Conservation (phyloP, 2,329 filamentous ascomycete species). For the Ophiostoma montium region DNA sequence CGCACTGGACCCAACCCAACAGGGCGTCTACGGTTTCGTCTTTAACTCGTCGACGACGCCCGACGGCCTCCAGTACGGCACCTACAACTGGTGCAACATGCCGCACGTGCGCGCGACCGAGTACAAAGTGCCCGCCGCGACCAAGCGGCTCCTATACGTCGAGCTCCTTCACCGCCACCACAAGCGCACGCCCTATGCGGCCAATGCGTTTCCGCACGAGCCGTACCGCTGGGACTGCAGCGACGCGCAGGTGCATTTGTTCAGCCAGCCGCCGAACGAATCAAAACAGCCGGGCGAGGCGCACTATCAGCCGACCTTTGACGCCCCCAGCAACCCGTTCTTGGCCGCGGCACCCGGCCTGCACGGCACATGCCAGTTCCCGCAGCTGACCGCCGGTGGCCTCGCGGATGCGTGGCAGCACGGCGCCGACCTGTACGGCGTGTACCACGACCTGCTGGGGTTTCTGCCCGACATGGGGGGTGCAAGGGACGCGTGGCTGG, state of each 20-base stretch:
- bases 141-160: slow-evolving; percentile 59
- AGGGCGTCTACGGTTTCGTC: slow-evolving; percentile 57
- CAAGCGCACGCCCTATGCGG: slow-evolving; percentile 68
- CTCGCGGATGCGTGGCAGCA: slow-evolving; percentile 64
- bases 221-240: slow-evolving; percentile 59
- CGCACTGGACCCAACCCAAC: slow-evolving; percentile 5
- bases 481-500: slow-evolving; percentile 22
- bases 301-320: slow-evolving; percentile 51
- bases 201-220: slow-evolving; percentile 64
- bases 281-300: slow-evolving; percentile 21
- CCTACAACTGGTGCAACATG: slow-evolving; percentile 81
- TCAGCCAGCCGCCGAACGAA: slow-evolving; percentile 40
- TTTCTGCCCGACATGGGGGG: slow-evolving; percentile 46
- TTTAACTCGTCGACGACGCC: slow-evolving; percentile 54
- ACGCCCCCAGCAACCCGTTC: slow-evolving; percentile 52
- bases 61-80: slow-evolving; percentile 36
- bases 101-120: slow-evolving; percentile 58
- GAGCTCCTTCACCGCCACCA: slow-evolving; percentile 73
- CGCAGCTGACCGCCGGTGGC: slow-evolving; percentile 60
- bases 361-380: slow-evolving; percentile 64
- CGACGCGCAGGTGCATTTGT: slow-evolving; percentile 56
- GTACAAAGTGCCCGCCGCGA: slow-evolving; percentile 39
- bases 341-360: slow-evolving; percentile 46
- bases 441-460: slow-evolving; percentile 55
- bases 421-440: slow-evolving; percentile 60